Evolutionary conservation across 805 yeast genomes (phyloP).

Genomic region (Scheffersomyces coipomensis): DNA sequence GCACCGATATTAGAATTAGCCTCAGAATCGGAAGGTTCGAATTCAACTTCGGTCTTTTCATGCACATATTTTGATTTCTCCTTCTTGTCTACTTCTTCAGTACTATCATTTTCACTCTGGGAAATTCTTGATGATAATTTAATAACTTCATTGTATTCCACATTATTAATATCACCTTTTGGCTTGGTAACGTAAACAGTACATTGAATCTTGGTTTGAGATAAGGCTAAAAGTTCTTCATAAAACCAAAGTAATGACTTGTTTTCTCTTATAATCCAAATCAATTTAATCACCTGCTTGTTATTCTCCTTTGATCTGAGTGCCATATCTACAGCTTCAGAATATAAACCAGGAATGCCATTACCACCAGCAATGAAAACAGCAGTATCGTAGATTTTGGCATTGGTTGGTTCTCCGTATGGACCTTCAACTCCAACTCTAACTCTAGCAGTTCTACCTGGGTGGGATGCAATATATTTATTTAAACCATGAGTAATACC

Average conservation of each 20-base stretch:
- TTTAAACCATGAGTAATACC: constrained; percentile 35
- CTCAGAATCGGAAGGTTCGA: background rate
- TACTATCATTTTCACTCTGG: constrained; percentile 1
- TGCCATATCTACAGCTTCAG: constrained; percentile 34
- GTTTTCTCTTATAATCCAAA: constrained; percentile 64
- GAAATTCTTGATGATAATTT: background rate
- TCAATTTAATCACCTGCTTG: constrained; percentile 35
- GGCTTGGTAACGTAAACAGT: constrained; percentile 28
- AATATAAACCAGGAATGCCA: constrained; percentile 61
- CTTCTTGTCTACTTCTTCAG: constrained; percentile 1
- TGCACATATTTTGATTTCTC: background rate
- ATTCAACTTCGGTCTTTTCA: background rate
- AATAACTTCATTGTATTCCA: constrained; percentile 3
- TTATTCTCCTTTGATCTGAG: constrained; percentile 14
- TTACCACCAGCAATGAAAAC: constrained; percentile 72
- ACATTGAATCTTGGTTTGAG: constrained; percentile 21
- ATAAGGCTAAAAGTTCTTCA: constrained; percentile 33
- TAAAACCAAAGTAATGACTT: constrained; percentile 48
- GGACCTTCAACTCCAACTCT: constrained; percentile 61
- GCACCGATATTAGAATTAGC: constrained; percentile 1
- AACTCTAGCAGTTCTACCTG: constrained; percentile 24
- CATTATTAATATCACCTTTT: background rate
- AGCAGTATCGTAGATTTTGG: constrained; percentile 50
- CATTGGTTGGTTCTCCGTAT: constrained; percentile 55
- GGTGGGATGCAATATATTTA: constrained; percentile 21